These are phyloP conservation scores for Aspergillus fumigatiaffinis DNA, from an alignment of 2,329 filamentous ascomycete species.

Conservation along the genomic window DNA sequence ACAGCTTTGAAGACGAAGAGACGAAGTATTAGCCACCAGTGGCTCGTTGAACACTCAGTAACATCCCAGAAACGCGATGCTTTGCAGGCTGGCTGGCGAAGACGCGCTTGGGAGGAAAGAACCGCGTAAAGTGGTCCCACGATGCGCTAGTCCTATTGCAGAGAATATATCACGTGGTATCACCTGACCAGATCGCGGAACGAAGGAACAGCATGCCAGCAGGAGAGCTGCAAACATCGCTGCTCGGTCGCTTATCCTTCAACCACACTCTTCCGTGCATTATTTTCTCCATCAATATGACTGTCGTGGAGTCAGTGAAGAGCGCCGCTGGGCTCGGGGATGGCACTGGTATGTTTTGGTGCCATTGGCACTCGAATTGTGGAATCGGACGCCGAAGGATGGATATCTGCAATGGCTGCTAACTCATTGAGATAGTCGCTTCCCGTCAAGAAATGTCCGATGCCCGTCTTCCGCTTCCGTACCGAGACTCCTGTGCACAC, in stretches of 20 bases:
- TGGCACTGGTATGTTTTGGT: constrained; percentile 31
- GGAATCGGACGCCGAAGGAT: constrained; percentile 5
- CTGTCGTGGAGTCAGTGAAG: constrained; percentile 47
- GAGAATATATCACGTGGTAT: constrained; percentile 16
- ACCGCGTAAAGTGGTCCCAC: constrained; percentile 39
- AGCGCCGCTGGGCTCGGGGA: constrained; percentile 45
- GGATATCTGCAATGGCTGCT: constrained; percentile 7
- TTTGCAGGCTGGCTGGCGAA: constrained; percentile 18
- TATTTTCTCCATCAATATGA: constrained; percentile 35
- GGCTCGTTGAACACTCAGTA: constrained; percentile 26
- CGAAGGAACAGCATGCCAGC: constrained; percentile 25
- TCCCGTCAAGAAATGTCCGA: constrained; percentile 85
- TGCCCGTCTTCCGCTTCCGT: constrained; percentile 79
- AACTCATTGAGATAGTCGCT: constrained; percentile 21
- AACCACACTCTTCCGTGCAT: constrained; percentile 10
- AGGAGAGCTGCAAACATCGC: constrained; percentile 26
- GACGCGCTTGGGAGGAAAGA: constrained; percentile 26
- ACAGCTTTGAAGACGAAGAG: constrained; percentile 8
- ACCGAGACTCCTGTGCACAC: constrained; percentile 93
- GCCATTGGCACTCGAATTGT: constrained; percentile 20
- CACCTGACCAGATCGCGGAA: constrained; percentile 20
- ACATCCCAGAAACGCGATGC: constrained; percentile 25
- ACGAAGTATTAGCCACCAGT: constrained; percentile 26
- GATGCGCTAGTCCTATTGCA: constrained; percentile 21
- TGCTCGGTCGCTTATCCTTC: constrained; percentile 16